Conservation (phyloP, 164 flowering plant species). For the Warburgia ugandensis region DNA sequence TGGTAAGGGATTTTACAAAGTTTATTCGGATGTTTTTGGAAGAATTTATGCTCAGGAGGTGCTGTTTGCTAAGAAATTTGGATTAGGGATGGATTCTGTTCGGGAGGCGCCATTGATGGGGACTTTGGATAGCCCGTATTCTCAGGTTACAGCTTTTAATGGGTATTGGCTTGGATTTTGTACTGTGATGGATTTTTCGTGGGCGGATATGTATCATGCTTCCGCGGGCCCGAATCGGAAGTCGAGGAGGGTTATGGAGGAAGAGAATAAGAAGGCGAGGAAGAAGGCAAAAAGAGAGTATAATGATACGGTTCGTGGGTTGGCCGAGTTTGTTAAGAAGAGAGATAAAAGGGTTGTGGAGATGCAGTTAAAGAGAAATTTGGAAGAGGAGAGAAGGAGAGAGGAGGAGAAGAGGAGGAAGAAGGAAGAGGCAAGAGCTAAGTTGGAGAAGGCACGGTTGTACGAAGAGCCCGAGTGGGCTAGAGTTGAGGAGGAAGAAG, state of each 20-base stretch:
- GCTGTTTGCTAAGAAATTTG: slow-evolving; percentile 42
- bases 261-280: slow-evolving; percentile 85
- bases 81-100: slow-evolving; percentile 41
- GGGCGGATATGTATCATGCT: slow-evolving; percentile 74
- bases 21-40: slow-evolving; percentile 58
- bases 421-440: slow-evolving; percentile 57
- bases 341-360: slow-evolving; percentile 93
- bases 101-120: slow-evolving; percentile 82
- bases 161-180: slow-evolving; percentile 72
- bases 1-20: slow-evolving; percentile 65
- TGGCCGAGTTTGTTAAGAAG: slow-evolving; percentile 91
- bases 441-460: slow-evolving; percentile 49
- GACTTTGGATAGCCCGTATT: slow-evolving; percentile 56
- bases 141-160: slow-evolving; percentile 83
- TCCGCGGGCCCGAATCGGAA: slow-evolving; percentile 56
- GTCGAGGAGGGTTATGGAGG: slow-evolving; percentile 77
- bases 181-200: slow-evolving; percentile 76
- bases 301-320: slow-evolving; percentile 77
- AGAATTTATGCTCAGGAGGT: slow-evolving; percentile 55
- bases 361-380: slow-evolving; percentile 58
- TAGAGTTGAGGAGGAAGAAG: slow-evolving; percentile 35
- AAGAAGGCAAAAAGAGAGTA: slow-evolving; percentile 83
- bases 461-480: slow-evolving; percentile 92
- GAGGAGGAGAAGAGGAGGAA: slow-evolving; percentile 51
- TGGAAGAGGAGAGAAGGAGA: slow-evolving; percentile 59